Evolutionary conservation across 23 red algal genomes (phyloP).

Genomic region (Gracilaria caudata): DNA sequence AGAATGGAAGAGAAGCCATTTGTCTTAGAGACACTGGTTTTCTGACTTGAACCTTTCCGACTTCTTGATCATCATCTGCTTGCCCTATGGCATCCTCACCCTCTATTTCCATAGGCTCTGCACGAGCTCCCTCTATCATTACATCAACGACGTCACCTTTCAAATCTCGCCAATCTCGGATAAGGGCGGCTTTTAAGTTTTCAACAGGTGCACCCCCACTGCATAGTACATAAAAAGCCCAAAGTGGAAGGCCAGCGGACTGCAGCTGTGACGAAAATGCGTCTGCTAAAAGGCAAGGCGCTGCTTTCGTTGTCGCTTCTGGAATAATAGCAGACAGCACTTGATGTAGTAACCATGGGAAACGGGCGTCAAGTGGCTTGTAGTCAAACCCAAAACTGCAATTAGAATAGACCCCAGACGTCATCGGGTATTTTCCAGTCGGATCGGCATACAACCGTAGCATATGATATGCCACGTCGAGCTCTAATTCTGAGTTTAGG

Average conservation of each 20-base stretch:
- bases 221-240: conserved; percentile 69
- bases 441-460: conserved; percentile 65
- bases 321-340: conserved; percentile 46
- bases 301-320: conserved; percentile 29
- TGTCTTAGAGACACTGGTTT: background rate
- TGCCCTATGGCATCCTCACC: background rate
- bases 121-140: background rate
- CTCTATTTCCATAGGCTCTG: conserved; percentile 9
- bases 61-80: conserved; percentile 3
- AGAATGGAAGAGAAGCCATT: conserved; percentile 13
- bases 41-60: background rate
- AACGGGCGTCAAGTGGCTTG: conserved; percentile 39
- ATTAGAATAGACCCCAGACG: conserved; percentile 41
- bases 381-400: conserved; percentile 45
- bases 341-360: conserved; percentile 66
- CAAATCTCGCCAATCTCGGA: conserved; percentile 40
- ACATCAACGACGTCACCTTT: conserved; percentile 38
- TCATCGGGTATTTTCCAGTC: conserved; percentile 32
- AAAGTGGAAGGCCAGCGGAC: conserved; percentile 38
- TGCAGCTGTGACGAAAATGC: conserved; percentile 45
- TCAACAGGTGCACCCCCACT: conserved; percentile 22
- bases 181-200: conserved; percentile 31
- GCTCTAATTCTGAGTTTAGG: conserved; percentile 16
- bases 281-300: conserved; percentile 26
- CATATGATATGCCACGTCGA: conserved; percentile 64